Evolutionary conservation across 495 filamentous ascomycete species (phyloP).

Genomic region (Trichoderma virens): DNA sequence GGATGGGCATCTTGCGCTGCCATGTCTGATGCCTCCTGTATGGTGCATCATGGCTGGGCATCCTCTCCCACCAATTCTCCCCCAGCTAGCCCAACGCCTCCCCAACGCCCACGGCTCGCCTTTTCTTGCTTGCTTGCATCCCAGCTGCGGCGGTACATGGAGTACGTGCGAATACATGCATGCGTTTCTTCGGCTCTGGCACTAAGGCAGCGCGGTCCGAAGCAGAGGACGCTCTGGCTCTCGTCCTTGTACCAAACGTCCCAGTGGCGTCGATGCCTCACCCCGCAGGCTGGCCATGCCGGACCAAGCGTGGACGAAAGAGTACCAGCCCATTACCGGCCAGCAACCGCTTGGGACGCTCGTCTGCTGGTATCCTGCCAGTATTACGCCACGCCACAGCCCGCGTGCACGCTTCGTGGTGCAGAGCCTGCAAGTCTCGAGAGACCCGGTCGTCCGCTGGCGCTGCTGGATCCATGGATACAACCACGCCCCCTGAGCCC

Average conservation of each 20-base stretch:
- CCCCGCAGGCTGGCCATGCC: background rate
- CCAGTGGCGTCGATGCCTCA: background rate
- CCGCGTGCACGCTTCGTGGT: background rate
- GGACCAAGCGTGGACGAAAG: too few species aligned
- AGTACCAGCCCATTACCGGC: too few species aligned
- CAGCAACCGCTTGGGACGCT: background rate
- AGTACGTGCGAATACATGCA: conserved; percentile 1
- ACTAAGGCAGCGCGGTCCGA: conserved; percentile 6
- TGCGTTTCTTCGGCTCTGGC: background rate
- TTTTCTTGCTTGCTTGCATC: background rate
- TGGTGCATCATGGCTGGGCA: too few species aligned
- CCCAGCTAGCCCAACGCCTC: too few species aligned
- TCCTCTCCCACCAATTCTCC: too few species aligned
- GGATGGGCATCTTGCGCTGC: too few species aligned
- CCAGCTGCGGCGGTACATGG: background rate
- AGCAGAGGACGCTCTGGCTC: background rate
- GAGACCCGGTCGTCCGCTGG: background rate
- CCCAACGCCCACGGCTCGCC: background rate
- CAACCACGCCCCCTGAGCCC: background rate
- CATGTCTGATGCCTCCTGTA: too few species aligned
- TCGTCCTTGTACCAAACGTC: background rate
- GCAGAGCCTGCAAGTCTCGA: background rate
- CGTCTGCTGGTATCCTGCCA: background rate
- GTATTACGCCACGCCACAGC: background rate
- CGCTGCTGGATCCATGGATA: background rate